Evolutionary conservation across 345 rosid genomes (phyloP), one percentile per base, ranked within the genome.

Genomic region (Capsella bursapastoris): DNA sequence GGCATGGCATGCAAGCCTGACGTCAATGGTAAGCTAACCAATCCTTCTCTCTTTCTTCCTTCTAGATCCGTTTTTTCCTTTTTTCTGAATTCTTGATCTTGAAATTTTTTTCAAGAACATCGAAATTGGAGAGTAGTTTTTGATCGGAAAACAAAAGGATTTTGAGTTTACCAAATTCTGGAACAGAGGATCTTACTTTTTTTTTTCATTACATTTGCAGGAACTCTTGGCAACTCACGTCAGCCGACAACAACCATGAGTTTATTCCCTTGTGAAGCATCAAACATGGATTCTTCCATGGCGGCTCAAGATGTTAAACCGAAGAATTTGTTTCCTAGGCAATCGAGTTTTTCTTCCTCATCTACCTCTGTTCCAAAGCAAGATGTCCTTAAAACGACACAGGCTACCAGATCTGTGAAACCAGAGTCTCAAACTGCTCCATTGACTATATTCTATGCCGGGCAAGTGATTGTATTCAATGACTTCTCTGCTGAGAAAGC

Each of bases 391-490:
- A 83, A 77, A 66, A 76, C 34, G 64, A 53, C 62, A 16, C 83
- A 80, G 60, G 38, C 77, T 18, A 57, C 72, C 72, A 79, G 75
- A 69, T 69, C 79, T 60, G 80, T 64, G 57, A 75, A 57, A 8
- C 62, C 59, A 34, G 80, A 82, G 81, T 57, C 84, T 14, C 83
- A 81, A 68, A 57, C 85, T 61, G 87, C 92, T 2, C 91, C 79
- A 29, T 80, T 94, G 92, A 91, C 98, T 16, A 91, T 94, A 52
- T 91, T 94, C 80, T 94, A 94, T 66, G 84, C 28, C 9, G 97
- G 98, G 16, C 84, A 87, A 80, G 96, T 91, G 71, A 77, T 90
- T 38, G 95, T 86, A 48, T 86, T 90, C 74, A 72, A 91, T 8
- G 89, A 90, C 64, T 86, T 91, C 48, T 86, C 95, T 2, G 88